These are phyloP conservation scores for Calonectria montana DNA, from an alignment of 2,329 filamentous ascomycete genomes.

Conservation along the genomic window DNA sequence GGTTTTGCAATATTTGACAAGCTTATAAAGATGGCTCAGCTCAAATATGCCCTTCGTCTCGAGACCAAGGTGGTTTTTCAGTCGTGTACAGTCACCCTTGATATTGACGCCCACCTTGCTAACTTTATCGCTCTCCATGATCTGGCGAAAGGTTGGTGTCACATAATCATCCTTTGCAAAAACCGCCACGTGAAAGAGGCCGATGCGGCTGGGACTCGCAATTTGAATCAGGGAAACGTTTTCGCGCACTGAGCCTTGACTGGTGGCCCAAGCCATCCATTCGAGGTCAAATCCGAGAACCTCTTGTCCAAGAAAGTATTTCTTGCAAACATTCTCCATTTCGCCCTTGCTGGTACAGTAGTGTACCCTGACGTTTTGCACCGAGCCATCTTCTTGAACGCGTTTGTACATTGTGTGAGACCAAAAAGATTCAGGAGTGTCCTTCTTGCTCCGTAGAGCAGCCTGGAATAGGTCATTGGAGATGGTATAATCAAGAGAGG, in stretches of 20 bases:
- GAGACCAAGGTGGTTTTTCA: slow-evolving; percentile 75
- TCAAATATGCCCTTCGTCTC: slow-evolving; percentile 78
- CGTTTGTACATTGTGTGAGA: slow-evolving; percentile 75
- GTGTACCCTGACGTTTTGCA: slow-evolving; percentile 73
- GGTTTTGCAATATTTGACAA: slow-evolving; percentile 74
- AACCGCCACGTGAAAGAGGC: slow-evolving; percentile 82
- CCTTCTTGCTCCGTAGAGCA: slow-evolving; percentile 59
- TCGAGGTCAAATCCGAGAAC: slow-evolving; percentile 92
- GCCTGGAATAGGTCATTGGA: slow-evolving; percentile 46
- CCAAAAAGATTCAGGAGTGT: slow-evolving; percentile 70
- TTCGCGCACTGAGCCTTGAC: slow-evolving; percentile 61
- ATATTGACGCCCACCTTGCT: slow-evolving; percentile 84
- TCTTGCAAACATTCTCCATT: slow-evolving; percentile 73
- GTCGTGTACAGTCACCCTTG: slow-evolving; percentile 74
- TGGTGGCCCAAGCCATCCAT: slow-evolving; percentile 72
- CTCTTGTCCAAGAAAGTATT: slow-evolving; percentile 75
- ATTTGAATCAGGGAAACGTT: slow-evolving; percentile 88
- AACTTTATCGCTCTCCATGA: slow-evolving; percentile 78
- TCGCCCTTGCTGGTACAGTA: slow-evolving; percentile 79
- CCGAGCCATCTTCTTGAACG: slow-evolving; percentile 52
- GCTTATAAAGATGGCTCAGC: slow-evolving; percentile 82
- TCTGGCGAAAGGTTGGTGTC: slow-evolving; percentile 74
- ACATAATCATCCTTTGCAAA: slow-evolving; percentile 70
- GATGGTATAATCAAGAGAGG: slow-evolving; percentile 46
- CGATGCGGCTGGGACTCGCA: slow-evolving; percentile 80